These are phyloP conservation scores for Candida sojae DNA, from an alignment of 1,139 yeast species.

Conservation along the genomic window DNA sequence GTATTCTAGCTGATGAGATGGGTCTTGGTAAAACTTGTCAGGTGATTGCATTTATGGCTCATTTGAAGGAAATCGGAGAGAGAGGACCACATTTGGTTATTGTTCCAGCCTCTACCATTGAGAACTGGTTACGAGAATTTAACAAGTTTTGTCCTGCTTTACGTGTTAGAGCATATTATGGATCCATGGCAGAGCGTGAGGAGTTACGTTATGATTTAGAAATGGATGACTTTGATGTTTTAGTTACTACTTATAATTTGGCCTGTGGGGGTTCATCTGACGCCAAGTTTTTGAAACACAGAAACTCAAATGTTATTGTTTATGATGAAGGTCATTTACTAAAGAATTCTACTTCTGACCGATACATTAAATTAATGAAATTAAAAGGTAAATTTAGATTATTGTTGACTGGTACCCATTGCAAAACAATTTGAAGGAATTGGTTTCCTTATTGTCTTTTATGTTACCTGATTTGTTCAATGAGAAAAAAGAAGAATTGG, in stretches of 20 bases:
- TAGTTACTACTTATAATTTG: constrained; percentile 90
- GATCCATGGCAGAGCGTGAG: constrained; percentile 80
- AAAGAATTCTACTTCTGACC: constrained; percentile 84
- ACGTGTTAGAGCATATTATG: constrained; percentile 90
- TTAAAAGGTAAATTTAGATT: constrained; percentile 79
- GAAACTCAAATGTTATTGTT: constrained; percentile 81
- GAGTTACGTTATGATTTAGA: constrained; percentile 74
- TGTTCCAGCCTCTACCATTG: constrained; percentile 95
- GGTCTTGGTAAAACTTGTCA: constrained; percentile 97
- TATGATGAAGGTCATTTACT: constrained; percentile 98
- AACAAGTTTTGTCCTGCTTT: constrained; percentile 82
- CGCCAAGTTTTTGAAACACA: constrained; percentile 70
- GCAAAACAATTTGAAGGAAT: constrained; percentile 81
- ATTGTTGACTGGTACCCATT: constrained; percentile 86
- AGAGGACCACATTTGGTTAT: constrained; percentile 93
- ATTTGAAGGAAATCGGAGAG: constrained; percentile 82
- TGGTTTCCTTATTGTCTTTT: constrained; percentile 80
- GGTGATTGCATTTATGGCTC: constrained; percentile 90
- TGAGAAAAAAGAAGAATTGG: constrained; percentile 80
- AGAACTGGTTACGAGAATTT: constrained; percentile 96
- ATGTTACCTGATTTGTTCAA: constrained; percentile 87
- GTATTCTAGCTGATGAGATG: constrained; percentile 98
- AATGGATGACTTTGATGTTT: constrained; percentile 69
- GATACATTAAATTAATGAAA: constrained; percentile 85
- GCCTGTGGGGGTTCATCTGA: constrained; percentile 89